Percentiles rank a stretch among this genome's conserved stretches.
Conservation (phyloP, 148 eudicot species). For the Silene uniflora region DNA sequence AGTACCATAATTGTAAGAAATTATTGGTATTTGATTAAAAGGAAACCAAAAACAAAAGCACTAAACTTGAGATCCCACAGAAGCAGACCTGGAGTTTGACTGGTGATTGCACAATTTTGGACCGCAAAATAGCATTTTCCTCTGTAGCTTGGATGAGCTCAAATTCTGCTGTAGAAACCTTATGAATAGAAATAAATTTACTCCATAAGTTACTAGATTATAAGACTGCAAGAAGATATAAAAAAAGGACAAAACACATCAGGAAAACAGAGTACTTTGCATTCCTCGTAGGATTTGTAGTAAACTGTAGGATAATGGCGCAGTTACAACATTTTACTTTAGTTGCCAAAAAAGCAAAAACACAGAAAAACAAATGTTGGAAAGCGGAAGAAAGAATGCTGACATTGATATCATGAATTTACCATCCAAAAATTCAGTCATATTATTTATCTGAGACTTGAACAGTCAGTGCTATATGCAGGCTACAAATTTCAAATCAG, state of each 20-base stretch:
- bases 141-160: constrained; percentile 73
- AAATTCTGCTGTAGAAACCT: constrained; percentile 77
- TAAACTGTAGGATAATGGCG: too few species aligned
- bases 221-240: neutral
- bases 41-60: neutral
- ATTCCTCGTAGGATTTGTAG: neutral
- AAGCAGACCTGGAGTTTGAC: constrained; percentile 77
- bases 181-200: constrained; percentile 14
- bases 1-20: neutral
- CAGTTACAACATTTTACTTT: too few species aligned
- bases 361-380: neutral
- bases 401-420: neutral
- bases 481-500: too few species aligned
- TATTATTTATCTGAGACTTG: neutral
- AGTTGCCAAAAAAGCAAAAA: neutral
- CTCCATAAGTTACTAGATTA: neutral
- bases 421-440: neutral
- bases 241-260: neutral
- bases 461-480: too few species aligned
- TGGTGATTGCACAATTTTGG: constrained; percentile 92
- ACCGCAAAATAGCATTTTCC: constrained; percentile 69
- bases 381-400: neutral
- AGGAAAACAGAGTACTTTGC: neutral
- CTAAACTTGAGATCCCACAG: neutral
- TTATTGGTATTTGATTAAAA: neutral